A percentile compares a stretch with the other conserved stretches of the same genome.
Evolutionary conservation across 1,284 basidiomycete species (phyloP).

Genomic region (Meira nashicola): DNA sequence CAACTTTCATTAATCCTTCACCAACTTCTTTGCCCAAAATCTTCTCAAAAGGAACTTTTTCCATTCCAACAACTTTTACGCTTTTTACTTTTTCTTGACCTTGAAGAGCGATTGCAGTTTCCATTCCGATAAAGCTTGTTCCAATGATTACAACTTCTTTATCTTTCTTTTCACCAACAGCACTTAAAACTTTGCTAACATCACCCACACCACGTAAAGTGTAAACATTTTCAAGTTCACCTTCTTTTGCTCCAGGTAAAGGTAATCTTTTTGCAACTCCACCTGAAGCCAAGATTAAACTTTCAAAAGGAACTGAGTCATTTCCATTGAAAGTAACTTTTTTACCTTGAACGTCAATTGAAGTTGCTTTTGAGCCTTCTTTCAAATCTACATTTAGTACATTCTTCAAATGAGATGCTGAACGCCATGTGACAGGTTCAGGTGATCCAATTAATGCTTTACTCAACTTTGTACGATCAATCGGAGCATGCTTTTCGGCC

Average conservation of each 20-base stretch:
- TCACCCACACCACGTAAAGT: constrained; percentile 71
- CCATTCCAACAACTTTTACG: constrained; percentile 79
- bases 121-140: constrained; percentile 89
- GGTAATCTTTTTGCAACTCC: constrained; percentile 62
- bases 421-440: constrained; percentile 70
- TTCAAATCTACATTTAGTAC: constrained; percentile 75
- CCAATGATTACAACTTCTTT: constrained; percentile 80
- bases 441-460: constrained; percentile 77
- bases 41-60: constrained; percentile 73
- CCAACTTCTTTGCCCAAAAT: constrained; percentile 80
- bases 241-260: constrained; percentile 62
- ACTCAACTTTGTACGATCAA: constrained; percentile 86
- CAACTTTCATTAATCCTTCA: constrained; percentile 66
- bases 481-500: constrained; percentile 74
- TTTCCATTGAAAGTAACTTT: constrained; percentile 53
- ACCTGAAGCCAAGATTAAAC: constrained; percentile 56
- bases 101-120: constrained; percentile 70
- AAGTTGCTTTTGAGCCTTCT: constrained; percentile 57
- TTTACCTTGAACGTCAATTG: constrained; percentile 32
- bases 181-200: constrained; percentile 69
- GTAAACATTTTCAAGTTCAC: constrained; percentile 70
- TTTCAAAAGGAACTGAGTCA: constrained; percentile 49
- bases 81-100: constrained; percentile 62
- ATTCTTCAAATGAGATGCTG: constrained; percentile 69
- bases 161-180: constrained; percentile 55